These are phyloP conservation scores for Cynanchum wilfordii DNA, from an alignment of 257 asterid genomes.

Conservation along the genomic window DNA sequence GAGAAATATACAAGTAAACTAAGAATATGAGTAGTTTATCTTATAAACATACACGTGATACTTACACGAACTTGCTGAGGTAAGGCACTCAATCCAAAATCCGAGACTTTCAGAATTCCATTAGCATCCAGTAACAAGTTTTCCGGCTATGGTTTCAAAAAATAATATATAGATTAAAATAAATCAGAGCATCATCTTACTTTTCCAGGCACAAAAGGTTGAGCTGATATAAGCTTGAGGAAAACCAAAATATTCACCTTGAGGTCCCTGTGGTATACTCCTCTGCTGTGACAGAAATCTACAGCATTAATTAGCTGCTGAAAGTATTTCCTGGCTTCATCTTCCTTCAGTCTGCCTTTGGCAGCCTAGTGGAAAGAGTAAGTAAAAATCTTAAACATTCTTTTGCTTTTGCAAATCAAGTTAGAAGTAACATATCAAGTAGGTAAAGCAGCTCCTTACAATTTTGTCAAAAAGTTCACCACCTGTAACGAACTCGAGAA, in stretches of 20 bases:
- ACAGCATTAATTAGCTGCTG: conserved; percentile 94
- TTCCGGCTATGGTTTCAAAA: conserved; percentile 57
- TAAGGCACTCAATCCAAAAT: conserved; percentile 92
- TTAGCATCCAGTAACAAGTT: conserved; percentile 73
- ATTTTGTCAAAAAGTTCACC: conserved; percentile 96
- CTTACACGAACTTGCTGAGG: conserved; percentile 97
- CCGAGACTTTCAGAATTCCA: conserved; percentile 82
- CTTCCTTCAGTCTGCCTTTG: conserved; percentile 91
- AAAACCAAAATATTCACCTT: conserved; percentile 37
- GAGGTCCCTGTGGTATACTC: conserved; percentile 90
- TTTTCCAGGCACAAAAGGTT: background rate
- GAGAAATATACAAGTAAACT: background rate
- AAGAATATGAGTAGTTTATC: background rate
- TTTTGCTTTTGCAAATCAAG: background rate
- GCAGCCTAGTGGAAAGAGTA: conserved; percentile 49
- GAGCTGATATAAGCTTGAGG: background rate
- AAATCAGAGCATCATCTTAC: background rate
- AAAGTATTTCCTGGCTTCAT: conserved; percentile 86
- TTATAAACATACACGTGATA: background rate
- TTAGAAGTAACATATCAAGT: background rate
- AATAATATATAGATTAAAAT: background rate
- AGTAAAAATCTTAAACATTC: conserved; percentile 11
- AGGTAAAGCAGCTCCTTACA: conserved; percentile 35
- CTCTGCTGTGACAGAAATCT: conserved; percentile 95
- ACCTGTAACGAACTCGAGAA: conserved; percentile 89